phyloP scores from a whole-genome alignment of 129 eudicot genomes.

The Lactuca saligna region DNA sequence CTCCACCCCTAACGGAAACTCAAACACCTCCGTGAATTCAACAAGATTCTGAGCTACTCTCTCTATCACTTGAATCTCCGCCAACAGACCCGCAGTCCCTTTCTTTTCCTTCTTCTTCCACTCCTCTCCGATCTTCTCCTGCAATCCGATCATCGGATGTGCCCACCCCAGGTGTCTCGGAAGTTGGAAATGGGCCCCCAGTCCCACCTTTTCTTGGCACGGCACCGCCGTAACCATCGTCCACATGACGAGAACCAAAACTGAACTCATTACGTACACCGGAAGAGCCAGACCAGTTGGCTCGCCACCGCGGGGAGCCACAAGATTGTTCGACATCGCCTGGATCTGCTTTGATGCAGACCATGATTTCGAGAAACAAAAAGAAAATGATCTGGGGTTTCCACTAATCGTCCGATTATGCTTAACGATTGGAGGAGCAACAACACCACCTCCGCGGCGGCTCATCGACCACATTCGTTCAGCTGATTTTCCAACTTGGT shows the following conservation, averaged over 20 bases:
- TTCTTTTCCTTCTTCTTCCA: slow-evolving; percentile 81
- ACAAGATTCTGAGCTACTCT: slow-evolving; percentile 48
- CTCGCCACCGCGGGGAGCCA: slow-evolving; percentile 81
- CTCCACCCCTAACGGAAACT: slow-evolving; percentile 68
- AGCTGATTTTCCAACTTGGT: slow-evolving; percentile 16
- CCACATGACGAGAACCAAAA: slow-evolving; percentile 77
- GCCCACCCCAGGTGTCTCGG: slow-evolving; percentile 66
- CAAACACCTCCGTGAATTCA: slow-evolving; percentile 57
- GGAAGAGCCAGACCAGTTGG: slow-evolving; percentile 59
- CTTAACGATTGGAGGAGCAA: neutral
- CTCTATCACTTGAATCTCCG: slow-evolving; percentile 72
- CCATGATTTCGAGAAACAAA: slow-evolving; percentile 66
- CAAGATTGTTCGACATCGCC: slow-evolving; percentile 63
- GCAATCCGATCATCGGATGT: slow-evolving; percentile 54
- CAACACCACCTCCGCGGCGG: slow-evolving; percentile 21
- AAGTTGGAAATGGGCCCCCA: slow-evolving; percentile 45
- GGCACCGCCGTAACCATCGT: slow-evolving; percentile 76
- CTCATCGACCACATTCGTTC: slow-evolving; percentile 45
- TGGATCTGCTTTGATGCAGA: slow-evolving; percentile 82
- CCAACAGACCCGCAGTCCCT: slow-evolving; percentile 62
- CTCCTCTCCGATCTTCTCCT: slow-evolving; percentile 83
- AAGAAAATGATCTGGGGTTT: slow-evolving; percentile 43
- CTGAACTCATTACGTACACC: slow-evolving; percentile 64
- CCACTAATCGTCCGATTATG: slow-evolving; percentile 40
- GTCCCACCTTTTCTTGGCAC: slow-evolving; percentile 67